Evolutionary conservation across 2,329 filamentous ascomycete species (phyloP).

Genomic region (Nothophoma quercina): DNA sequence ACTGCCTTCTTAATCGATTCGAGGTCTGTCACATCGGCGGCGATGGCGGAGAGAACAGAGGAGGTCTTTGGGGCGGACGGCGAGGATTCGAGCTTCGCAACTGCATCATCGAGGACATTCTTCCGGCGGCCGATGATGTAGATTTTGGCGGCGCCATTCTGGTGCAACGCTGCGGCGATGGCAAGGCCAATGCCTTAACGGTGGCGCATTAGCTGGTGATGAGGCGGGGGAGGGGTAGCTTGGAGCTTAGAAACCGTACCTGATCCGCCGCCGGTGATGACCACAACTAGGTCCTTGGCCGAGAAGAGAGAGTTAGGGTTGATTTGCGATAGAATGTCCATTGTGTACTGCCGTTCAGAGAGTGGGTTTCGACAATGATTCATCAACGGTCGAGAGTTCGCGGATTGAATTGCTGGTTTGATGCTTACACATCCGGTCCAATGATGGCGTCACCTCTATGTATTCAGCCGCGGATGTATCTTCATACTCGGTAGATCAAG

Average conservation of each 20-base stretch:
- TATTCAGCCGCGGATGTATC: slow-evolving; percentile 1
- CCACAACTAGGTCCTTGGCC: slow-evolving; percentile 50
- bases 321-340: slow-evolving; percentile 47
- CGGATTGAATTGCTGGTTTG: slow-evolving; percentile 15
- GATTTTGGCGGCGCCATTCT: slow-evolving; percentile 52
- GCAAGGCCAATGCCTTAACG: slow-evolving; percentile 48
- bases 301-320: slow-evolving; percentile 50
- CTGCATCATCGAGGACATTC: slow-evolving; percentile 52
- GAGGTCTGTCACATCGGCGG: slow-evolving; percentile 54
- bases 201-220: slow-evolving; percentile 14
- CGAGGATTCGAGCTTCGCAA: slow-evolving; percentile 41
- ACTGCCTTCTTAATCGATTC: slow-evolving; percentile 52
- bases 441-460: slow-evolving; percentile 10
- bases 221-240: slow-evolving; percentile 39
- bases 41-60: slow-evolving; percentile 49
- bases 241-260: slow-evolving; percentile 42
- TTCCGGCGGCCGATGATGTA: slow-evolving; percentile 56
- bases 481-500: background rate
- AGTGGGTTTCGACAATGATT: background rate
- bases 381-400: background rate
- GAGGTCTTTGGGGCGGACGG: slow-evolving; percentile 36
- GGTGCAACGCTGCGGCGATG: slow-evolving; percentile 53
- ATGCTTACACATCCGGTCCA: slow-evolving; percentile 17
- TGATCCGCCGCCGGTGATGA: slow-evolving; percentile 53
- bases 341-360: slow-evolving; percentile 20